Conservation (phyloP, 768 basidiomycete genomes). For the Lactarius quietus region DNA sequence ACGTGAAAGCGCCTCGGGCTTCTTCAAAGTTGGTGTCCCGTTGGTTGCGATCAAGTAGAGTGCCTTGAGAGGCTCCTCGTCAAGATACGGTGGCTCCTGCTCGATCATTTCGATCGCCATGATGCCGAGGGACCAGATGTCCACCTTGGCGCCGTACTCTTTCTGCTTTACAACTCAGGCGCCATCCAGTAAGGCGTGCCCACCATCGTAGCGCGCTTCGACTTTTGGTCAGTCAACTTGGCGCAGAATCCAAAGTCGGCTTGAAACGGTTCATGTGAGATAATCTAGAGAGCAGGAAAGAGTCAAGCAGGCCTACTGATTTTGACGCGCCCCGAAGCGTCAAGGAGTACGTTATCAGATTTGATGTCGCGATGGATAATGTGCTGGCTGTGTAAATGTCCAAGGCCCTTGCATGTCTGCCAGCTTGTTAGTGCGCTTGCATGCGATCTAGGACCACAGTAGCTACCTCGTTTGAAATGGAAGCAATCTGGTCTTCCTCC, state of each 20-base stretch:
- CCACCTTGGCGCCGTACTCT: slow-evolving; percentile 95
- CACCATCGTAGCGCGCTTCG: slow-evolving; percentile 97
- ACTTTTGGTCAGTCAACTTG: slow-evolving; percentile 93
- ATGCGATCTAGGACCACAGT: background rate
- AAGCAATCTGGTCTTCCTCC: slow-evolving; percentile 92
- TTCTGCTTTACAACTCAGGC: slow-evolving; percentile 98
- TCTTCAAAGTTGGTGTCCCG: slow-evolving; percentile 96
- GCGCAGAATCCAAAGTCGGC: slow-evolving; percentile 98
- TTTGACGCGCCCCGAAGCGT: slow-evolving; percentile 90
- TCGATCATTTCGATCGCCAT: slow-evolving; percentile 99
- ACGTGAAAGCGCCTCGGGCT: slow-evolving; percentile 84
- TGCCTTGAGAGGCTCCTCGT: slow-evolving; percentile 93
- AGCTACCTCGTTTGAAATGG: slow-evolving; percentile 86
- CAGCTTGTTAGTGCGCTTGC: background rate
- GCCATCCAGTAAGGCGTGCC: slow-evolving; percentile 99
- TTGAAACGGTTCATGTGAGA: slow-evolving; percentile 33
- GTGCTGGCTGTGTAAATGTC: slow-evolving; percentile 88
- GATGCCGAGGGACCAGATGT: slow-evolving; percentile 96
- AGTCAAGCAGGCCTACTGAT: slow-evolving; percentile 70
- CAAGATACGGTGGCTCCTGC: slow-evolving; percentile 93
- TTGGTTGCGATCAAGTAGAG: slow-evolving; percentile 96
- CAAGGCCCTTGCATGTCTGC: slow-evolving; percentile 92
- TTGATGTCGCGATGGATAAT: slow-evolving; percentile 99
- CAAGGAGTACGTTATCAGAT: slow-evolving; percentile 92
- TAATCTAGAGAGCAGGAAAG: background rate